Percentiles rank a stretch among this genome's conserved stretches.
phyloP scores from a whole-genome alignment of 768 basidiomycete genomes.

The Serendipita sp. region DNA sequence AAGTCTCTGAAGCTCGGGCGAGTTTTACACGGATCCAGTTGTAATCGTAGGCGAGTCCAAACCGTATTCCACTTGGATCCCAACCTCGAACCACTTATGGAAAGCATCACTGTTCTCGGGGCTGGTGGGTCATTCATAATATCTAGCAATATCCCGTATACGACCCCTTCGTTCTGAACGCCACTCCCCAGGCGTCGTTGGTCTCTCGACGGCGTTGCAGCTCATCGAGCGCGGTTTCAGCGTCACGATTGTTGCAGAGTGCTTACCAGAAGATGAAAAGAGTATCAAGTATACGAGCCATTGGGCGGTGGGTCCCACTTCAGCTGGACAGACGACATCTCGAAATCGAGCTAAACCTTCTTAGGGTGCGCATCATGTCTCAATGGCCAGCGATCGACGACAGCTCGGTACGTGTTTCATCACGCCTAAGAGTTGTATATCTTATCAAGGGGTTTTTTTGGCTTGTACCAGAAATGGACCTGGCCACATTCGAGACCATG shows the following conservation, averaged over 20 bases:
- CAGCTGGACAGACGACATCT: background rate
- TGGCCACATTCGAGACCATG: slow-evolving; percentile 58
- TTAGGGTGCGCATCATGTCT: slow-evolving; percentile 71
- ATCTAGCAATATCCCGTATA: background rate
- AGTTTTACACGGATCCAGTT: too few species aligned
- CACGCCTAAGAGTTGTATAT: background rate
- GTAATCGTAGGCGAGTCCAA: too few species aligned
- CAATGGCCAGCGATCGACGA: slow-evolving; percentile 33
- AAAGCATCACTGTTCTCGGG: background rate
- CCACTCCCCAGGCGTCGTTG: slow-evolving; percentile 44
- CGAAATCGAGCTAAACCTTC: background rate
- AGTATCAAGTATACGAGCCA: slow-evolving; percentile 61
- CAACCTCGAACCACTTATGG: background rate
- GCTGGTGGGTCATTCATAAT: background rate
- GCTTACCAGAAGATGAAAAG: slow-evolving; percentile 55
- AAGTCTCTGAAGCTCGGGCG: too few species aligned
- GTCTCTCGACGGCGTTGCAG: slow-evolving; percentile 57
- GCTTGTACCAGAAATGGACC: slow-evolving; percentile 37
- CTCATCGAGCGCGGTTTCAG: slow-evolving; percentile 42
- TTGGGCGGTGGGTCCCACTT: slow-evolving; percentile 48
- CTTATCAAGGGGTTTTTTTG: background rate
- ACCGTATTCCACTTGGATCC: background rate
- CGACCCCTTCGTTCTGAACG: background rate
- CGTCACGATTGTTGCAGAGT: slow-evolving; percentile 56
- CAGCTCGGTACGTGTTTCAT: slow-evolving; percentile 33